These are phyloP conservation scores for Ambrosia artemisiifolia DNA, from an alignment of 129 eudicot species.

Conservation along the genomic window DNA sequence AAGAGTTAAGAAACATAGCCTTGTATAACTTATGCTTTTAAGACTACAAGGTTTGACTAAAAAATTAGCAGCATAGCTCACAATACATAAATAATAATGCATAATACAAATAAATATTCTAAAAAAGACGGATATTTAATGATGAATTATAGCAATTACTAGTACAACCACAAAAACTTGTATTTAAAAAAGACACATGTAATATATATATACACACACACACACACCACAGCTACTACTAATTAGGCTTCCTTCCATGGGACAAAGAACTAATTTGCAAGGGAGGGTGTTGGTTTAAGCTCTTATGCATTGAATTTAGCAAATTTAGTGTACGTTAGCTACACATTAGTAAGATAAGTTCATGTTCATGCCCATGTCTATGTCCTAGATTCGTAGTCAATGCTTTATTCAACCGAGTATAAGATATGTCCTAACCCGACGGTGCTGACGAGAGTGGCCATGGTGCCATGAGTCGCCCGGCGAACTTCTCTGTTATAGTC, in stretches of 20 bases:
- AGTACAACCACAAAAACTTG: too few relatives aligned
- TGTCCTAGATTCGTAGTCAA: too few relatives aligned
- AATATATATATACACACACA: too few relatives aligned
- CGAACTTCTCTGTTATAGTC: constrained; percentile 92
- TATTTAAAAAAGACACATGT: too few relatives aligned
- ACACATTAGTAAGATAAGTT: not conserved
- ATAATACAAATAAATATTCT: not conserved
- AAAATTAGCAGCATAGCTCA: not conserved
- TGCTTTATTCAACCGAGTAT: constrained; percentile 5
- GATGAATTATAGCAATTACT: not conserved
- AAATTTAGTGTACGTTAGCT: not conserved
- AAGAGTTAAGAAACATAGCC: not conserved
- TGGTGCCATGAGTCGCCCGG: constrained; percentile 90
- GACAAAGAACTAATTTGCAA: too few relatives aligned
- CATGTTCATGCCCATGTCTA: not conserved
- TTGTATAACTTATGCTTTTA: not conserved
- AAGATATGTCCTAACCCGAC: constrained; percentile 62
- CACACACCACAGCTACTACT: too few relatives aligned
- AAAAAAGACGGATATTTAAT: not conserved
- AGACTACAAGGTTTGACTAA: not conserved
- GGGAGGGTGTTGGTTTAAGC: too few relatives aligned
- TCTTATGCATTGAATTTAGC: too few relatives aligned
- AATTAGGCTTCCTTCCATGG: too few relatives aligned
- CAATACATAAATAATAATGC: not conserved
- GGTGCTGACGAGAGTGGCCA: constrained; percentile 66